Percentiles rank a stretch among this genome's conserved stretches.
Evolutionary conservation across 495 filamentous ascomycete species (phyloP).

Genomic region (Mytilinidion resinicola): DNA sequence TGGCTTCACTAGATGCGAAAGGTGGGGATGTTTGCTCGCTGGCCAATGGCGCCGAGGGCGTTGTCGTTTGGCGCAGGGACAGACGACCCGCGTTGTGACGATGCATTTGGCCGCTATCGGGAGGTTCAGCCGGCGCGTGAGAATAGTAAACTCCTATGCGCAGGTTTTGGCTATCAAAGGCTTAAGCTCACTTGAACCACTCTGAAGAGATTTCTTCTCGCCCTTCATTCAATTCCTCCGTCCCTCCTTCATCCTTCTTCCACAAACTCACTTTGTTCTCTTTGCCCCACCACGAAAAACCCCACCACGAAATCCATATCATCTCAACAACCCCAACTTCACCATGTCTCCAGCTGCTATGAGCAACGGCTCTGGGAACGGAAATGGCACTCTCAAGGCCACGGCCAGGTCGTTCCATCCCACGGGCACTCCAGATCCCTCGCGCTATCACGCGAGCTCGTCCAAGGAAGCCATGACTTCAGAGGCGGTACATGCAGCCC

Average conservation of each 20-base stretch:
- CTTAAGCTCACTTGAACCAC: background rate
- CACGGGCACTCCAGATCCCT: conserved; percentile 40
- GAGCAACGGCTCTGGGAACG: conserved; percentile 8
- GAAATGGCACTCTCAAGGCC: conserved; percentile 23
- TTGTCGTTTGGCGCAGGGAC: too few relatives aligned
- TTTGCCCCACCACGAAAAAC: background rate
- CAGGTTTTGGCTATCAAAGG: conserved; percentile 19
- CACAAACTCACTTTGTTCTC: background rate
- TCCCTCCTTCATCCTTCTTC: background rate
- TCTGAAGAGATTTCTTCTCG: background rate
- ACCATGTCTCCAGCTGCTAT: conserved; percentile 26
- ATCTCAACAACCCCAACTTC: background rate
- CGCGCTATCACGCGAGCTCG: conserved; percentile 70
- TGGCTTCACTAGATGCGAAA: too few relatives aligned
- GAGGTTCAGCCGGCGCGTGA: conserved; percentile 10
- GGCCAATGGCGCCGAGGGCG: too few relatives aligned
- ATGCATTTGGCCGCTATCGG: conserved; percentile 13
- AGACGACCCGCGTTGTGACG: too few relatives aligned
- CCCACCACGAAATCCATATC: background rate
- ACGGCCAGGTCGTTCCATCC: conserved; percentile 43
- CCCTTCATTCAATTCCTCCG: background rate
- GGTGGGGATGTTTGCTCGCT: too few relatives aligned
- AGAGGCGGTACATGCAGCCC: conserved; percentile 81
- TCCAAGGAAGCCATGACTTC: conserved; percentile 71
- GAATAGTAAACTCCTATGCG: conserved; percentile 4